Evolutionary conservation across 768 basidiomycete species (phyloP).

Genomic region (Termitomyces sp.): DNA sequence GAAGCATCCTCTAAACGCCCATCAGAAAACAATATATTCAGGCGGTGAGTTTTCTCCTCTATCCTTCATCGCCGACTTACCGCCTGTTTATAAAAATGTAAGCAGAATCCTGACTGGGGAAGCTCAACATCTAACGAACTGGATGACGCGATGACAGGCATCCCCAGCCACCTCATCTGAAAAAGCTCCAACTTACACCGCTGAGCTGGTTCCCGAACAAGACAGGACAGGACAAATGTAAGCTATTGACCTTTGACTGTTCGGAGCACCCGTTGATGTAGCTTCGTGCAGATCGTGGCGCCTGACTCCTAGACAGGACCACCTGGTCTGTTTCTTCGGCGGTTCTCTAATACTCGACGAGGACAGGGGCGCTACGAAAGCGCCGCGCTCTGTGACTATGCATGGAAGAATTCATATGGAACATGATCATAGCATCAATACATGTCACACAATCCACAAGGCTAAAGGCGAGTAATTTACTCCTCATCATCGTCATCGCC

Average conservation of each 20-base stretch:
- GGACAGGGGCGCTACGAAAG: constrained; percentile 55
- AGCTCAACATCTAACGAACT: background rate
- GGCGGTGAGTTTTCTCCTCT: constrained; percentile 44
- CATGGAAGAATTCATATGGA: too few relatives aligned
- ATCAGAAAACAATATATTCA: constrained; percentile 78
- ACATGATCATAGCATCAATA: too few relatives aligned
- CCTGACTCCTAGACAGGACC: constrained; percentile 86
- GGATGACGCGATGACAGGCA: constrained; percentile 68
- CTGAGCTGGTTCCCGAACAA: constrained; percentile 70
- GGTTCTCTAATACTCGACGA: constrained; percentile 85
- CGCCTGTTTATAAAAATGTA: constrained; percentile 67
- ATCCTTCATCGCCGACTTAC: background rate
- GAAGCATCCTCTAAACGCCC: background rate
- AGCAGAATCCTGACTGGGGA: background rate
- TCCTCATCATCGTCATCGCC: too few relatives aligned
- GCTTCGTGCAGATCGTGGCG: constrained; percentile 57
- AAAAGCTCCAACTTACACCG: constrained; percentile 70
- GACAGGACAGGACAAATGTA: constrained; percentile 35
- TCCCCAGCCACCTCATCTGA: constrained; percentile 71
- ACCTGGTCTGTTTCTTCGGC: constrained; percentile 94
- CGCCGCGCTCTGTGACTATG: too few relatives aligned
- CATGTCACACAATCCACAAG: too few relatives aligned
- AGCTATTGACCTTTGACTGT: background rate
- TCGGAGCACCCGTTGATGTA: background rate
- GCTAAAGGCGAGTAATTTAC: too few relatives aligned